phyloP scores from a whole-genome alignment of 2,329 filamentous ascomycete species.

The Phialocephala sp. region DNA sequence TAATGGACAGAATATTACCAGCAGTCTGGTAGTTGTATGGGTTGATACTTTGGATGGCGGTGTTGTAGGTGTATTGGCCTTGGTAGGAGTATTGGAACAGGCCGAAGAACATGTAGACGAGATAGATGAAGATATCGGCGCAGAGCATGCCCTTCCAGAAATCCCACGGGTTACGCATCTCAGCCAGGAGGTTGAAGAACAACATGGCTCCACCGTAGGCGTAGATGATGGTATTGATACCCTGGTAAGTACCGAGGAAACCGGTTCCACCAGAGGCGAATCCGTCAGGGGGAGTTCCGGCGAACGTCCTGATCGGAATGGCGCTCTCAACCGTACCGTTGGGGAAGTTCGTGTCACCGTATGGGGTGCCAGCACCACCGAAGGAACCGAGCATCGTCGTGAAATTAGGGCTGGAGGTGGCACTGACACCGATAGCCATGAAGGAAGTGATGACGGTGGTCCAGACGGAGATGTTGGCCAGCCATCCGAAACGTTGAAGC shows the following conservation, averaged over 20 bases:
- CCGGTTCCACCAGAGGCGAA: slow-evolving; percentile 28
- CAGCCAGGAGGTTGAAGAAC: slow-evolving; percentile 61
- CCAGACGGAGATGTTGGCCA: slow-evolving; percentile 61
- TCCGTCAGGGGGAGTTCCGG: slow-evolving; percentile 22
- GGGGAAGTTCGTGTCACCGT: slow-evolving; percentile 31
- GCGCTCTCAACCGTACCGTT: slow-evolving; percentile 25
- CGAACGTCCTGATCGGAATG: slow-evolving; percentile 22
- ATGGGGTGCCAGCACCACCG: slow-evolving; percentile 20
- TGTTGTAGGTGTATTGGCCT: slow-evolving; percentile 29
- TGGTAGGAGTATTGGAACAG: slow-evolving; percentile 47
- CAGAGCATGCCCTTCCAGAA: slow-evolving; percentile 50
- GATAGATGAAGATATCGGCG: slow-evolving; percentile 50
- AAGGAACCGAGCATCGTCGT: slow-evolving; percentile 27
- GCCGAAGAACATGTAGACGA: slow-evolving; percentile 51
- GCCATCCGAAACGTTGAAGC: slow-evolving; percentile 58
- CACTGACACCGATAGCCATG: slow-evolving; percentile 57
- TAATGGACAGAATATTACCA: slow-evolving; percentile 29
- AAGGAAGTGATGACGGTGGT: slow-evolving; percentile 51
- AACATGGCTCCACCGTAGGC: slow-evolving; percentile 62
- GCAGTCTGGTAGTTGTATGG: slow-evolving; percentile 31
- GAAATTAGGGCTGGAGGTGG: slow-evolving; percentile 51
- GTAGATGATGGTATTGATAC: slow-evolving; percentile 49
- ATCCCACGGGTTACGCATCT: slow-evolving; percentile 52
- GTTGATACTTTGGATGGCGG: slow-evolving; percentile 27
- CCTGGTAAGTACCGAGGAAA: slow-evolving; percentile 33